Base-by-base conservation (phyloP, 768 basidiomycete genomes). In the Boletus sp. region DNA sequence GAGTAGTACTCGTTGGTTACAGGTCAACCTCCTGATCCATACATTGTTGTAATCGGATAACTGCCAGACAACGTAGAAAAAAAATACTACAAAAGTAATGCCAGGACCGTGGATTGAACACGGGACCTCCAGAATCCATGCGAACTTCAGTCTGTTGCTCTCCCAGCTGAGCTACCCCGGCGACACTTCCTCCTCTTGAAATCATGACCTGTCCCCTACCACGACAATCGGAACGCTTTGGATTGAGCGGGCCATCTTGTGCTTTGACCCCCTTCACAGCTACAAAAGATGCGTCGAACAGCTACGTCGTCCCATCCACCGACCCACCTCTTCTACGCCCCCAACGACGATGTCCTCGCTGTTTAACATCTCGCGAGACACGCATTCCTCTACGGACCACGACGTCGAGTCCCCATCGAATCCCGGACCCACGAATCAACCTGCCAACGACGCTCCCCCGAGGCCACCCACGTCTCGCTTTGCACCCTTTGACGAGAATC, bases 51-150 rank as follows among this genome's bases (percentile, higher is more conserved):
- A 24, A 1, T 24, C 24, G 2, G 67, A 41, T 14, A 2, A 9
- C 15, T 18, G 2, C n/a, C n/a, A n/a, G n/a, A n/a, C n/a, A n/a
- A n/a, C 24, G 11, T 14, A 17, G 5, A 39, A 18, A 12, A 45
- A 14, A 45, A 47, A 1, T 4, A 48, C 17, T n/a, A 17, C 17
- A 47, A 58, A 69, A 72, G 73, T 61, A 58, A 68, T 86, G 84
- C 83, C 84, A 83, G 79, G 78, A 85, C 84, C 83, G 83, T 84
- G 85, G 85, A 83, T 85, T 79, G 85, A 86, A 86, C 84, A 83
- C 82, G 79, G 84, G 84, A 85, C 84, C 84, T 86, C 81, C 80
- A 86, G 83, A 85, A 78, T 44, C 36, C 67, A 39, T n/a, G n/a
- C 36, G 5, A 37, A 55, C 83, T 84, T 84, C 83, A 84, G 83